Base-by-base conservation (phyloP, 192 early-diverging fungal genomes). In the Chytriomyces sp. region DNA sequence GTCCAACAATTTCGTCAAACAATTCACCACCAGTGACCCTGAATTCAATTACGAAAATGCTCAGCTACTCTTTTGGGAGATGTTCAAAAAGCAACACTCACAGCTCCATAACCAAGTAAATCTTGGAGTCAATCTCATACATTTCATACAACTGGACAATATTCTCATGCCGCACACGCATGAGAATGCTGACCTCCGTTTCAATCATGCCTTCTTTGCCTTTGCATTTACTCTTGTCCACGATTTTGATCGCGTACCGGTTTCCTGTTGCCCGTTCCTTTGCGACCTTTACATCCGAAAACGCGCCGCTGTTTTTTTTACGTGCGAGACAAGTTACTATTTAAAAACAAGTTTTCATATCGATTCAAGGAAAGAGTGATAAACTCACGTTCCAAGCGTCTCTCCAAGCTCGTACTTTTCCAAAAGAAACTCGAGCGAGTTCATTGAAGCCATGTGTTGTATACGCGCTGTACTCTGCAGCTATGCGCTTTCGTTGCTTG, bases 1-100 rank as follows among this genome's bases (percentile, higher is more conserved):
- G 89, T 44, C 89, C 90, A 26, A 93, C 91, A 67, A 98, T 95
- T 46, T 92, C 91, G 71, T 97, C 96, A 83, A 98, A 98, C 16
- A 98, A 83, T 80, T 98, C 97, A 62, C 95, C 95, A 69, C 93
- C 95, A 10, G 87, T 86, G 5, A 93, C 92, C 67, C 92, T 93
- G 67, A 23, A 24, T 20, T 23, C 63, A 11, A 7, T 35, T 4
- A 35, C 2, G 0, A 35, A 35, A 35, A 35, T 35, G 35, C 35
- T 35, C 35, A 35, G 35, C 35, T 35, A 35, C 4, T 3, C 35
- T 35, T 35, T 35, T 78, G 61, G 45, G 67, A 79, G 24, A 67
- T 74, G 35, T 65, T 43, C 4, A 59, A 69, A 43, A 45, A 50
- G 45, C 7, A 59, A 44, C 10, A 83, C 82, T 79, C 76, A 86